phyloP scores from a whole-genome alignment of 495 filamentous ascomycete genomes.

The Opeltia flavorubescens region DNA sequence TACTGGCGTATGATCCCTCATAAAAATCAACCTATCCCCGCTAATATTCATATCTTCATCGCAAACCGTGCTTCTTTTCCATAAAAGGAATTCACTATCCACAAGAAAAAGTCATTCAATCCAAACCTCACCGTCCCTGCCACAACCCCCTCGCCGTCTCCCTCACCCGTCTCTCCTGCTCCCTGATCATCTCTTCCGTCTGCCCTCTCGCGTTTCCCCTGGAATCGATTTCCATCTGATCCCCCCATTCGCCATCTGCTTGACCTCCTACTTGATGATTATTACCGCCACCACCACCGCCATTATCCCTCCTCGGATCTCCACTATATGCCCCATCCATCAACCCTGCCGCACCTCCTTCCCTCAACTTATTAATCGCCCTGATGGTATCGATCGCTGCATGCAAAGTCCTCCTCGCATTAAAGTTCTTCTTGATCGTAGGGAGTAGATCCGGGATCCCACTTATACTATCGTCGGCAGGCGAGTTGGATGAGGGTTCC shows the following conservation, averaged over 20 bases:
- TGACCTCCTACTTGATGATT: conserved; percentile 6
- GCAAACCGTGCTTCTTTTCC: no score
- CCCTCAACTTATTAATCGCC: conserved; percentile 93
- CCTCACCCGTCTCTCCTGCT: conserved; percentile 46
- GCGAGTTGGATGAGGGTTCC: conserved; percentile 26
- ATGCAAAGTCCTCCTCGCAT: conserved; percentile 82
- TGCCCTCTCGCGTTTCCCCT: conserved; percentile 47
- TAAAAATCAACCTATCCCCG: no score
- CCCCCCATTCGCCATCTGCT: conserved; percentile 10
- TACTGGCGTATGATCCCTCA: no score
- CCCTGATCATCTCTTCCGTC: conserved; percentile 48
- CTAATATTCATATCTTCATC: no score
- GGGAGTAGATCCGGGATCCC: conserved; percentile 62
- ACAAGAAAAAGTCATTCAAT: background rate
- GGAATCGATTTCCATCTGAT: conserved; percentile 38
- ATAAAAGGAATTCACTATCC: background rate
- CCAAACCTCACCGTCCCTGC: conserved; percentile 12
- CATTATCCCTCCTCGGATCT: conserved; percentile 37
- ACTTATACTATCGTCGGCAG: background rate
- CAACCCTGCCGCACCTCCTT: conserved; percentile 56
- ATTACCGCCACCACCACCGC: conserved; percentile 21
- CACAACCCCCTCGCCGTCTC: conserved; percentile 48
- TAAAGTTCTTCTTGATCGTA: conserved; percentile 97
- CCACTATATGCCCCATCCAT: conserved; percentile 68
- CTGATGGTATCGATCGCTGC: conserved; percentile 95